Conservation (phyloP, 495 filamentous ascomycete genomes). For the Copromyces sp. region DNA sequence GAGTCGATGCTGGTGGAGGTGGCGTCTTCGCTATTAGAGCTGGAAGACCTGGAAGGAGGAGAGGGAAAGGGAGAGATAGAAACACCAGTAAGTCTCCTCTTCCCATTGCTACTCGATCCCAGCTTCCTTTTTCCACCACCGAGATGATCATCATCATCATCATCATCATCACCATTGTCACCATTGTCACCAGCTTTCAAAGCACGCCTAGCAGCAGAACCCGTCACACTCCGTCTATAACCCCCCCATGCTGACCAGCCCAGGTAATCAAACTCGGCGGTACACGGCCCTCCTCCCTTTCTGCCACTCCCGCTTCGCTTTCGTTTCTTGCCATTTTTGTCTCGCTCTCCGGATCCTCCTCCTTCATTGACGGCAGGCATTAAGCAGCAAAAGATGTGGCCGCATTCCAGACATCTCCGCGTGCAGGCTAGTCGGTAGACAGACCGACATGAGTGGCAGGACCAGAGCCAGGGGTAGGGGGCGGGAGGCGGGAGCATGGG, state of each 20-base stretch:
- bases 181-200: no score
- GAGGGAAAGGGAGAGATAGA: neutral
- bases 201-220: neutral
- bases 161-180: neutral
- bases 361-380: neutral
- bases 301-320: neutral
- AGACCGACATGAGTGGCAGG: slow-evolving; percentile 30
- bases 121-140: neutral
- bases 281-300: slow-evolving; percentile 11
- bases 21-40: neutral
- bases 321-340: neutral
- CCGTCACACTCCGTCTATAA: slow-evolving; percentile 18
- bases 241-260: slow-evolving; percentile 31
- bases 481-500: slow-evolving; percentile 17
- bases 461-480: slow-evolving; percentile 35
- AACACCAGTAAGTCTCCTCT: neutral
- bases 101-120: neutral
- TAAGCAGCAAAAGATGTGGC: slow-evolving; percentile 29
- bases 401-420: slow-evolving; percentile 35
- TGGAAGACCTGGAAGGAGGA: neutral
- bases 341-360: neutral
- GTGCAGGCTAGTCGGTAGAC: slow-evolving; percentile 33
- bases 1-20: neutral
- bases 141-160: neutral
- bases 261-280: slow-evolving; percentile 31